phyloP scores from a whole-genome alignment of 1,284 basidiomycete species.

The Trichosporon ovoides region DNA sequence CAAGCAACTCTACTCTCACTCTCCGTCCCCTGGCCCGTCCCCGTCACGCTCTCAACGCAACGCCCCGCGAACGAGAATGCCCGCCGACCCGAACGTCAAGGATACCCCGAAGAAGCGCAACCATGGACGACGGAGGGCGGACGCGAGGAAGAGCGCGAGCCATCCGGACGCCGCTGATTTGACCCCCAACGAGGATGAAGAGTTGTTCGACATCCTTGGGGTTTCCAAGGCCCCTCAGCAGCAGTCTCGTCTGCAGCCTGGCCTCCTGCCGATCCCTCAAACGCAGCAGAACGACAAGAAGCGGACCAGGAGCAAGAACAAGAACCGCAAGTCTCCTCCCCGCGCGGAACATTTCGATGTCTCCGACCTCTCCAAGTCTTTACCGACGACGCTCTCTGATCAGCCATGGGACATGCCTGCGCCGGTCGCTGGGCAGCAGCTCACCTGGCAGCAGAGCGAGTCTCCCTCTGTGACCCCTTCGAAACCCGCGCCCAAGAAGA shows the following conservation, averaged over 20 bases:
- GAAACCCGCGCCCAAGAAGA: conserved; percentile 1
- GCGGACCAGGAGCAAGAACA: conserved; percentile 10
- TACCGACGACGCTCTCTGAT: conserved; percentile 14
- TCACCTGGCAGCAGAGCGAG: conserved; percentile 41
- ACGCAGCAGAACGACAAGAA: conserved; percentile 6
- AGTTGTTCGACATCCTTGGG: conserved; percentile 35
- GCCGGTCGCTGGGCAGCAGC: conserved; percentile 17
- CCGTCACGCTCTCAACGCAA: neutral
- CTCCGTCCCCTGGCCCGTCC: neutral
- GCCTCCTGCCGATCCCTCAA: neutral
- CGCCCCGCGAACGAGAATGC: neutral
- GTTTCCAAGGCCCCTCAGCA: conserved; percentile 16
- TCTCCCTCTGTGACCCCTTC: neutral
- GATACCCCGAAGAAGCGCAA: neutral
- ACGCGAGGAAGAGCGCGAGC: neutral
- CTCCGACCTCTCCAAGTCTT: conserved; percentile 10
- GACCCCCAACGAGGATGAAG: conserved; percentile 23
- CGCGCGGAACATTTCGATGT: conserved; percentile 6
- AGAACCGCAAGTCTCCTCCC: conserved; percentile 2
- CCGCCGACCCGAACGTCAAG: neutral
- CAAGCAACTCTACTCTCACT: neutral
- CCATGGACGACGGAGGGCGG: neutral
- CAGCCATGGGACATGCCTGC: conserved; percentile 42
- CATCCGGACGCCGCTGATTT: conserved; percentile 11
- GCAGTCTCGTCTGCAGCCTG: neutral